phyloP scores from a whole-genome alignment of 176 grass and related monocot species.

The Carex kokanica region DNA sequence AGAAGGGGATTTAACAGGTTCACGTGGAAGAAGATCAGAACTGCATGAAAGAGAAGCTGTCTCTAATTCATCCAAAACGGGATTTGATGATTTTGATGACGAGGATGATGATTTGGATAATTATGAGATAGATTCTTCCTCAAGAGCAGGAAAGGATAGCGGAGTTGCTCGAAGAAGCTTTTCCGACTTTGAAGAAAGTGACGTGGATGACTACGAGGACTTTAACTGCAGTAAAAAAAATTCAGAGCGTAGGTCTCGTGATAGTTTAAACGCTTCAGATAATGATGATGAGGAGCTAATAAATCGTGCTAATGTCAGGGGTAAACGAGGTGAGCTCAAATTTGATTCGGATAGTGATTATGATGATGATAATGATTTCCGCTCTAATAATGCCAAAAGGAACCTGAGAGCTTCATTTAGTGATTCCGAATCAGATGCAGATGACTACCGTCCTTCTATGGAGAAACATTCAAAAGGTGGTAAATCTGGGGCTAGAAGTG shows the following conservation, averaged over 20 bases:
- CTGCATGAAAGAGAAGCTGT: conserved; percentile 34
- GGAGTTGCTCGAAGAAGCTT: conserved; percentile 63
- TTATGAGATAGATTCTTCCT: conserved; percentile 67
- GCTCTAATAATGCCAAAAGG: conserved; percentile 23
- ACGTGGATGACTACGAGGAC: conserved; percentile 49
- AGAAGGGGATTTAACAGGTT: conserved; percentile 24
- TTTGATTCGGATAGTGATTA: conserved; percentile 64
- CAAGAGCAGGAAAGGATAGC: conserved; percentile 44
- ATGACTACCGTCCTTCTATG: conserved; percentile 38
- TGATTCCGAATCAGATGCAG: conserved; percentile 40
- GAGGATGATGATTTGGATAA: conserved; percentile 85
- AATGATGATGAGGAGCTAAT: conserved; percentile 48
- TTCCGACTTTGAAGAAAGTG: conserved; percentile 61
- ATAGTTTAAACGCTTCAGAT: conserved; percentile 33
- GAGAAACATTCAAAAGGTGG: conserved; percentile 29
- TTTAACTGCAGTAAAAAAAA: conserved; percentile 31
- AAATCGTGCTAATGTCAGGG: conserved; percentile 43
- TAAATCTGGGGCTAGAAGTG: conserved; percentile 31
- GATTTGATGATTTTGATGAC: conserved; percentile 96
- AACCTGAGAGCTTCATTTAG: conserved; percentile 29
- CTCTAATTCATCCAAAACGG: conserved; percentile 36
- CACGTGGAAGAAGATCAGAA: conserved; percentile 32
- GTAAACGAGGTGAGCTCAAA: conserved; percentile 35
- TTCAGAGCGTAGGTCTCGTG: conserved; percentile 26
- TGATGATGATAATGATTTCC: conserved; percentile 32